Evolutionary conservation across 2,329 filamentous ascomycete species (phyloP).

Genomic region (Diaporthe ampelina): DNA sequence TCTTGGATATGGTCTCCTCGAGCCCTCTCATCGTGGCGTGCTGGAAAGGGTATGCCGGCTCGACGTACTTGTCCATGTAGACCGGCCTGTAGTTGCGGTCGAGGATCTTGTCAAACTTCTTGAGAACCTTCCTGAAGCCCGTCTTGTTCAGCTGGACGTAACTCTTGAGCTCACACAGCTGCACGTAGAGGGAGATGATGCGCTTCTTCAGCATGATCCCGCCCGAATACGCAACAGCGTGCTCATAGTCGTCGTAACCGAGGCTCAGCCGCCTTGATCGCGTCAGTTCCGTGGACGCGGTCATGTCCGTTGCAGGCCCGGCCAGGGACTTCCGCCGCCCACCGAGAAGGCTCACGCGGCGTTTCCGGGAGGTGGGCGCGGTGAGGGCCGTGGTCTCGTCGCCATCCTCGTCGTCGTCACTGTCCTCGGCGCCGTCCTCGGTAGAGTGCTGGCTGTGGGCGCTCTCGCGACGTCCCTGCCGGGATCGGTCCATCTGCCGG

Average conservation of each 20-base stretch:
- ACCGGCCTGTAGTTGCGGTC: slow-evolving; percentile 82
- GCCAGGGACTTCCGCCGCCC: slow-evolving; percentile 55
- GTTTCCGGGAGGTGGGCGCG: slow-evolving; percentile 63
- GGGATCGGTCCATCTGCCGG: slow-evolving; percentile 44
- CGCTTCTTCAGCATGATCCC: slow-evolving; percentile 93
- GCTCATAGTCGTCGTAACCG: slow-evolving; percentile 84
- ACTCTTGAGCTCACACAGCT: slow-evolving; percentile 94
- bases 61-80: slow-evolving; percentile 82
- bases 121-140: slow-evolving; percentile 94
- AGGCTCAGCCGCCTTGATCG: slow-evolving; percentile 75
- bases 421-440: slow-evolving; percentile 72
- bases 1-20: slow-evolving; percentile 77
- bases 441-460: slow-evolving; percentile 61
- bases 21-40: slow-evolving; percentile 78
- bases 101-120: slow-evolving; percentile 98
- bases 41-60: slow-evolving; percentile 85
- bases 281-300: slow-evolving; percentile 72
- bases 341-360: slow-evolving; percentile 55
- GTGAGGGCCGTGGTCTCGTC: slow-evolving; percentile 71
- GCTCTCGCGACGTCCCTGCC: slow-evolving; percentile 50
- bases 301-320: slow-evolving; percentile 65
- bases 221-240: slow-evolving; percentile 75
- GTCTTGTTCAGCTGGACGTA: slow-evolving; percentile 97
- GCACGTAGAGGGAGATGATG: slow-evolving; percentile 88
- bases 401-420: slow-evolving; percentile 73